Base-by-base conservation (phyloP, 495 filamentous ascomycete species). In the Rusavskia elegans region DNA sequence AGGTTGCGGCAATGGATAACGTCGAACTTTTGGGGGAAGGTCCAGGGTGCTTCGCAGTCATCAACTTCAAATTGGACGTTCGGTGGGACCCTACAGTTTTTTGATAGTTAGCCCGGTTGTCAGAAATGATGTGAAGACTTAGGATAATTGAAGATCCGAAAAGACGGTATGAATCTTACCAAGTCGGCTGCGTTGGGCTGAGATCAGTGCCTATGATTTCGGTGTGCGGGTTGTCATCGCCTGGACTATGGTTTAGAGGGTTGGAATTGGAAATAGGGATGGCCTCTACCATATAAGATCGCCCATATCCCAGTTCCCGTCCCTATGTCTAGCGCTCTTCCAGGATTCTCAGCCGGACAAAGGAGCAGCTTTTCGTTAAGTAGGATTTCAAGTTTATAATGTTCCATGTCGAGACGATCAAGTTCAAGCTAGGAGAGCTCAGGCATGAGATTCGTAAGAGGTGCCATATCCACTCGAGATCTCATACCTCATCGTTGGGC, bases 401-500 rank as follows among this genome's bases (percentile, higher is more conserved):
- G 83, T 52, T 76, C 68, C 58, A 86, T 66, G 57, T 86, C 83
- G 51, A 87, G 73, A 21, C 84, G 76, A 54, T 86, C 82, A 62
- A 85, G 80, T 63, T 89, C 82, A 42, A 67, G 66, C 55, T 51
- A 14, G 5, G 40, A 44, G 9, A 37, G 54, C 52, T 58, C 30
- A 17, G 23, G 51, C 39, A n/a, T n/a, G n/a, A n/a, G n/a, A n/a
- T n/a, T n/a, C n/a, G n/a, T n/a, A n/a, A n/a, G n/a, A n/a, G n/a
- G n/a, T n/a, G n/a, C n/a, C n/a, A n/a, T n/a, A n/a, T n/a, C n/a
- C n/a, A n/a, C n/a, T n/a, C n/a, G n/a, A n/a, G n/a, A n/a, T n/a
- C n/a, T n/a, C n/a, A n/a, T n/a, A 32, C n/a, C 17, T 61, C 59
- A 42, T 61, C 59, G 20, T 58, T 58, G 14, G 59, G 59, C 35